Percentiles rank a stretch among this genome's conserved stretches.
Evolutionary conservation across 2,329 filamentous ascomycete genomes (phyloP).

Genomic region (Botrytis sinoallii): DNA sequence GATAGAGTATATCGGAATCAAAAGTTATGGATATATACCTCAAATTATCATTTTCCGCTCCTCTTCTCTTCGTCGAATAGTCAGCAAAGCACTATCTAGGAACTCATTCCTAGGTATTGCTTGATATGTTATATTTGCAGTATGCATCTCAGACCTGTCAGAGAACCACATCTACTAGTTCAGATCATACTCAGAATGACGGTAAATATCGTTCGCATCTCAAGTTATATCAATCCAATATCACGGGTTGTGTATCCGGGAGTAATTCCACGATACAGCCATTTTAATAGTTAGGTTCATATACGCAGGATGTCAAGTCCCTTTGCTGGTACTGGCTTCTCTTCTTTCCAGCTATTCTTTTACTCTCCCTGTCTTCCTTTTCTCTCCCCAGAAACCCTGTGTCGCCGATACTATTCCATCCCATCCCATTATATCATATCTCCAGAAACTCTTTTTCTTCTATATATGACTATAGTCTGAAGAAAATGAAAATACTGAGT

Average conservation of each 20-base stretch:
- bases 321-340: background rate
- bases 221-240: background rate
- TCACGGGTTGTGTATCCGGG: background rate
- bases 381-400: background rate
- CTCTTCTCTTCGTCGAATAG: background rate
- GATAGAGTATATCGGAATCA: background rate
- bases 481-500: background rate
- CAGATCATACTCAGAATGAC: rapidly evolving
- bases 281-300: background rate
- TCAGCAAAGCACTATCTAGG: background rate
- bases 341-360: background rate
- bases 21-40: background rate
- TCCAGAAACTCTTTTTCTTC: background rate
- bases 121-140: background rate
- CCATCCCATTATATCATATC: background rate
- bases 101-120: background rate
- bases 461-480: background rate
- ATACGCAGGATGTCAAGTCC: background rate
- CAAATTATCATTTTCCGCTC: background rate
- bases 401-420: background rate
- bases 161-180: background rate
- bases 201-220: background rate
- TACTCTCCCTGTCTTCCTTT: background rate
- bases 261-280: too few relatives aligned
- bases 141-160: background rate